These are phyloP conservation scores for Fusarium austroafricanum DNA, from an alignment of 2,329 filamentous ascomycete species.

Conservation along the genomic window DNA sequence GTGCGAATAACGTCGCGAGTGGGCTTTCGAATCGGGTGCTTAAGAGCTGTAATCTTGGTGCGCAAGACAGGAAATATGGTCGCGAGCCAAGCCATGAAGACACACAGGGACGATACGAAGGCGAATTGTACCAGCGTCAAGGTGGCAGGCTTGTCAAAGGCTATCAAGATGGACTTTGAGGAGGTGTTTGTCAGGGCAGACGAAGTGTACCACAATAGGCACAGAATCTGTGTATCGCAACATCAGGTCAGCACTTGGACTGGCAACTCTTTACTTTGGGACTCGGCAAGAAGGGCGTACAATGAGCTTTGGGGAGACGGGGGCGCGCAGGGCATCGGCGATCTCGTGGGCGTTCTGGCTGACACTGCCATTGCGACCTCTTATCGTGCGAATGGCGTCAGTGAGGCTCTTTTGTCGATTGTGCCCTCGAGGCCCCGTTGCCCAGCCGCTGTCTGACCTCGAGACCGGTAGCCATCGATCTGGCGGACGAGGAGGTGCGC, in stretches of 20 bases:
- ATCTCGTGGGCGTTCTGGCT: constrained; percentile 94
- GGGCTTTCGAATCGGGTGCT: constrained; percentile 84
- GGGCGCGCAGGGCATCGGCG: constrained; percentile 88
- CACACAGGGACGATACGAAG: constrained; percentile 89
- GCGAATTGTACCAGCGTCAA: constrained; percentile 94
- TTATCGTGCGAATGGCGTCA: constrained; percentile 87
- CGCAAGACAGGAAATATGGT: constrained; percentile 77
- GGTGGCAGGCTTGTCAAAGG: constrained; percentile 89
- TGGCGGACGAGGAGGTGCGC: constrained; percentile 44
- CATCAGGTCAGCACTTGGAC: constrained; percentile 39
- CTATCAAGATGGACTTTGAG: constrained; percentile 95
- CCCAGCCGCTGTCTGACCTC: constrained; percentile 47
- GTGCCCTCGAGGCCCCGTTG: constrained; percentile 62
- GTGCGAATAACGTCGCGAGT: constrained; percentile 84
- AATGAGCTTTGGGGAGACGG: constrained; percentile 87
- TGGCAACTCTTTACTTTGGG: constrained; percentile 14
- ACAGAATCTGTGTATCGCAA: constrained; percentile 73
- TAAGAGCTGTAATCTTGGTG: constrained; percentile 79
- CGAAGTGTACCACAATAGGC: constrained; percentile 92
- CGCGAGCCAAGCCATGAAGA: constrained; percentile 82
- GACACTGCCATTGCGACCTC: constrained; percentile 83
- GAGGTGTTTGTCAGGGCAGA: constrained; percentile 97
- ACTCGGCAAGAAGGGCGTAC: constrained; percentile 62
- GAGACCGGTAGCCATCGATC: constrained; percentile 47
- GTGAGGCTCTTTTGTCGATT: constrained; percentile 85